Percentiles rank a stretch among this genome's conserved stretches.
Evolutionary conservation across 768 basidiomycete genomes (phyloP).

Genomic region (Mycena metata): DNA sequence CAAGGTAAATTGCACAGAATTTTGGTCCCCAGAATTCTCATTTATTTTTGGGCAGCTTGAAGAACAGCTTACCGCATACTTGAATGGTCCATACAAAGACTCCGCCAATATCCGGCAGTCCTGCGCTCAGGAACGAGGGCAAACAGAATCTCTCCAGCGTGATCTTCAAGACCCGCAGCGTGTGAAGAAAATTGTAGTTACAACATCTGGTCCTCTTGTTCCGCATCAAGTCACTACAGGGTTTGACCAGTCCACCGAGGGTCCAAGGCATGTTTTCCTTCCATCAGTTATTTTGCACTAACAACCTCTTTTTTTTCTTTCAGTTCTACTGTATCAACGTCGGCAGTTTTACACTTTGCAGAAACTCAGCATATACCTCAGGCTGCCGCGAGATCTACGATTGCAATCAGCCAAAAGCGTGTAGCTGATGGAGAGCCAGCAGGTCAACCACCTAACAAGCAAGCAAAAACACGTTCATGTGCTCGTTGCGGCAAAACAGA

Average conservation of each 20-base stretch:
- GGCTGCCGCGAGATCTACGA: constrained; percentile 12
- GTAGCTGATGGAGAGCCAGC: constrained; percentile 8
- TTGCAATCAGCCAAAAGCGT: constrained; percentile 9
- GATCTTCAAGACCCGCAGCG: constrained; percentile 14
- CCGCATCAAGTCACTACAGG: constrained; percentile 14
- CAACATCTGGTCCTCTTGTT: constrained; percentile 12
- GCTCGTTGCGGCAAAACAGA: not conserved
- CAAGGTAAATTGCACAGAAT: too few species aligned
- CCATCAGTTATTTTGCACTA: not conserved
- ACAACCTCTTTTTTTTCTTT: not conserved
- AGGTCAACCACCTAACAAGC: constrained; percentile 8
- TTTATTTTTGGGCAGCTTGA: constrained; percentile 16
- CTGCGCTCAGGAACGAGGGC: constrained; percentile 15
- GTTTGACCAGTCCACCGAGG: not conserved
- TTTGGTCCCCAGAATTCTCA: too few species aligned
- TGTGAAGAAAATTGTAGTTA: constrained; percentile 11
- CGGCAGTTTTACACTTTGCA: constrained; percentile 5
- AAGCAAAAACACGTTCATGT: not conserved
- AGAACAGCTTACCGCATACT: constrained; percentile 26
- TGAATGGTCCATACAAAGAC: too few species aligned
- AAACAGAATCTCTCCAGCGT: constrained; percentile 6
- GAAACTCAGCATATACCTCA: constrained; percentile 7
- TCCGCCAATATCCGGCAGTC: constrained; percentile 20
- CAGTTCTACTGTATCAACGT: not conserved
- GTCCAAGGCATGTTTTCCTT: not conserved